phyloP scores from a whole-genome alignment of 805 yeast species.

The Saccharomycopsis javanensis region DNA sequence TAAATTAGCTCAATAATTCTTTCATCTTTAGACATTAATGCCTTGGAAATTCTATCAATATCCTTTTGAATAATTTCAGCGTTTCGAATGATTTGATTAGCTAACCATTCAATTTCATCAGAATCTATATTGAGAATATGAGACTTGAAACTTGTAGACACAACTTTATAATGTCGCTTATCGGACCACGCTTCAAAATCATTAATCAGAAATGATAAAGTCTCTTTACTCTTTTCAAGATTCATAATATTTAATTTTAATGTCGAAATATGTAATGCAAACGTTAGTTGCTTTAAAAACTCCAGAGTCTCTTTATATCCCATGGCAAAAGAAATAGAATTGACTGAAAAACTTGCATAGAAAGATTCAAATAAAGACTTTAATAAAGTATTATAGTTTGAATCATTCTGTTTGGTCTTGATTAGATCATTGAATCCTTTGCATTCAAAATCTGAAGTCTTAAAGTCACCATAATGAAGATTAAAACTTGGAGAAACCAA shows the following conservation, averaged over 20 bases:
- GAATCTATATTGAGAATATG: constrained; percentile 27
- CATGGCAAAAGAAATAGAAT: constrained; percentile 22
- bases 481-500: constrained; percentile 38
- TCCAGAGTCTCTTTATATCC: constrained; percentile 13
- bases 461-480: constrained; percentile 30
- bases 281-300: not conserved
- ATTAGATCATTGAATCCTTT: not conserved
- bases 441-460: not conserved
- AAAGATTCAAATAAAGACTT: constrained; percentile 16
- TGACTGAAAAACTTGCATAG: constrained; percentile 13
- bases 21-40: constrained; percentile 17
- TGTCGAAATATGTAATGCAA: not conserved
- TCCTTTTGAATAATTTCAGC: constrained; percentile 8
- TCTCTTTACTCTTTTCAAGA: not conserved
- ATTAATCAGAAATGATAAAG: not conserved
- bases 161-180: constrained; percentile 18
- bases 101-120: constrained; percentile 31
- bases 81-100: constrained; percentile 12
- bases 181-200: constrained; percentile 25
- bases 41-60: constrained; percentile 29
- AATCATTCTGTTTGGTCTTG: not conserved
- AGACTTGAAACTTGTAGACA: constrained; percentile 25
- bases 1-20: constrained; percentile 31
- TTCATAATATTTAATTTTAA: not conserved
- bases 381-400: not conserved